phyloP scores from a whole-genome alignment of 2,329 filamentous ascomycete species.

The Exophiala sp. region DNA sequence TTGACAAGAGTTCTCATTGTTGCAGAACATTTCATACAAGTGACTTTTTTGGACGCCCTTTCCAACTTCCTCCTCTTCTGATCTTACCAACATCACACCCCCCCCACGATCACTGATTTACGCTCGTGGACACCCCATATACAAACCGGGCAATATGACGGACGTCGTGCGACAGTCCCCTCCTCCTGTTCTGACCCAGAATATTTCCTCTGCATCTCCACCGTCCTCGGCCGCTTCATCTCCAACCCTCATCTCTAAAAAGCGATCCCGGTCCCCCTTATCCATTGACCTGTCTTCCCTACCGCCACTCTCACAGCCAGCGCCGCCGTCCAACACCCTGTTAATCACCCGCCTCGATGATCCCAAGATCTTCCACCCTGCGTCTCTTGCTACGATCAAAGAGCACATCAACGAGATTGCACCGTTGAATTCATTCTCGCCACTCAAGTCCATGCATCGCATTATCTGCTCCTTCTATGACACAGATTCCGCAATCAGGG shows the following conservation, averaged over 20 bases:
- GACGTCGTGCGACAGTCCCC: conserved; percentile 9
- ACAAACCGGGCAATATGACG: conserved; percentile 8
- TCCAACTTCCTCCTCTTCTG: not conserved
- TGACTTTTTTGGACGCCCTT: not conserved
- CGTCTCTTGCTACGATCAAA: conserved; percentile 41
- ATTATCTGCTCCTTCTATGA: conserved; percentile 47
- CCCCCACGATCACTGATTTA: not conserved
- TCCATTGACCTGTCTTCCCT: conserved; percentile 44
- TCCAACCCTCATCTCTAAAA: conserved; percentile 29
- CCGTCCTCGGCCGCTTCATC: conserved; percentile 31
- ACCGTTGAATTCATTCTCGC: conserved; percentile 47
- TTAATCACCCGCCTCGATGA: conserved; percentile 46
- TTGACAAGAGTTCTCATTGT: not conserved
- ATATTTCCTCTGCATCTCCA: conserved; percentile 19
- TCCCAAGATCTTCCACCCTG: conserved; percentile 43
- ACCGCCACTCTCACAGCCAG: conserved; percentile 41
- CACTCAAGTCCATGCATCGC: conserved; percentile 45
- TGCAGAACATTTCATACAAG: not conserved
- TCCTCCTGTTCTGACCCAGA: conserved; percentile 18
- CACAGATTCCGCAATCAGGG: conserved; percentile 38
- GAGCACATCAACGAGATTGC: conserved; percentile 39
- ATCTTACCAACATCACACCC: not conserved
- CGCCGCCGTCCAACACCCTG: conserved; percentile 47
- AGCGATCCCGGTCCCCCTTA: conserved; percentile 32
- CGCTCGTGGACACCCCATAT: not conserved